phyloP scores from a whole-genome alignment of 2,329 filamentous ascomycete genomes.

The Exophiala alcalophila region DNA sequence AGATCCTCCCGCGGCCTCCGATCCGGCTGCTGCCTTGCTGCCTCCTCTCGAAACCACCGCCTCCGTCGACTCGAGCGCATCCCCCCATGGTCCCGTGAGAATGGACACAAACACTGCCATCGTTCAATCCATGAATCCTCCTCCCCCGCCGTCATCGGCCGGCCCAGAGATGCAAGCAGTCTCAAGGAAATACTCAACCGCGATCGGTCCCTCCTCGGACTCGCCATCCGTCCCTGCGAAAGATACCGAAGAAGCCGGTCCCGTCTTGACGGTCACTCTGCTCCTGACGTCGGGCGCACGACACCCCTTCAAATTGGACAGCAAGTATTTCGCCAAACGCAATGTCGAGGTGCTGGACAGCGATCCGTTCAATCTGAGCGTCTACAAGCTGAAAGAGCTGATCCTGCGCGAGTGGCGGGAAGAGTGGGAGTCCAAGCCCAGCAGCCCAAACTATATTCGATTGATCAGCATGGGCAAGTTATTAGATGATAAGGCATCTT shows the following conservation, averaged over 20 bases:
- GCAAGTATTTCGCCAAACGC: constrained; percentile 77
- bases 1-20: constrained; percentile 6
- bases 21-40: constrained; percentile 6
- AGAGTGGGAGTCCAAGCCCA: constrained; percentile 83
- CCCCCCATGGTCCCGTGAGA: constrained; percentile 18
- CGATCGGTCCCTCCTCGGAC: constrained; percentile 31
- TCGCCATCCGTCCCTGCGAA: constrained; percentile 30
- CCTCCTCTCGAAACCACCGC: constrained; percentile 12
- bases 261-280: constrained; percentile 62
- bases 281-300: constrained; percentile 77
- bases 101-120: constrained; percentile 30
- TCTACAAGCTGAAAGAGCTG: constrained; percentile 90
- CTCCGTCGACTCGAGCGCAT: constrained; percentile 6
- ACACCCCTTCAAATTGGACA: constrained; percentile 87
- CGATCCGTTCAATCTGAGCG: constrained; percentile 85
- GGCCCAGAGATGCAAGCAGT: constrained; percentile 11
- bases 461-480: constrained; percentile 90
- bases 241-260: constrained; percentile 43
- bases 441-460: constrained; percentile 83
- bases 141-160: constrained; percentile 13
- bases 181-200: constrained; percentile 25
- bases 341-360: constrained; percentile 72
- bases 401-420: constrained; percentile 90
- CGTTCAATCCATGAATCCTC: constrained; percentile 24
- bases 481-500: constrained; percentile 78